phyloP scores from a whole-genome alignment of 2,329 filamentous ascomycete genomes.

The Colletotrichum karsti region DNA sequence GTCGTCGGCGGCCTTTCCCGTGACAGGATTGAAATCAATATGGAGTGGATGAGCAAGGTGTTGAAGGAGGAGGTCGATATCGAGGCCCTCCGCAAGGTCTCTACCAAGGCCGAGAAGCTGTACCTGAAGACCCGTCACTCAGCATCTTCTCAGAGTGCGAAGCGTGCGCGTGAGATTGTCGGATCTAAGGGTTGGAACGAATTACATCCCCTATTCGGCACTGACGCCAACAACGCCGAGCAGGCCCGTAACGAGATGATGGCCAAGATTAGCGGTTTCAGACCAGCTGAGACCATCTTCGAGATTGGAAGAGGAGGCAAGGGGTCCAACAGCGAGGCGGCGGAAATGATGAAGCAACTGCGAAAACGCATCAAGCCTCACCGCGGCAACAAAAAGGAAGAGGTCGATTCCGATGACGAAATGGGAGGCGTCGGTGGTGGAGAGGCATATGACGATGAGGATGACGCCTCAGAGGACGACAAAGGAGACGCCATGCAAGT shows the following conservation, averaged over 20 bases:
- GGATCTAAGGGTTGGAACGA: constrained; percentile 75
- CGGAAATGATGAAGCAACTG: constrained; percentile 78
- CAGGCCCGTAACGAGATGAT: constrained; percentile 86
- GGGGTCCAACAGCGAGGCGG: constrained; percentile 67
- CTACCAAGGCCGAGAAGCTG: constrained; percentile 88
- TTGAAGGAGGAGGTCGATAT: constrained; percentile 81
- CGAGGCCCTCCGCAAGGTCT: constrained; percentile 73
- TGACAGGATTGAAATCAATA: constrained; percentile 76
- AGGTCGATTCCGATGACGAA: constrained; percentile 38
- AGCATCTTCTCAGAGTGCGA: constrained; percentile 89
- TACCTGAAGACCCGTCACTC: constrained; percentile 91
- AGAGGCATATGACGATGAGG: constrained; percentile 42
- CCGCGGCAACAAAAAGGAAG: constrained; percentile 52
- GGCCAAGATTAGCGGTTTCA: constrained; percentile 86
- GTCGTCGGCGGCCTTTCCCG: constrained; percentile 81
- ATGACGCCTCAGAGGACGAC: constrained; percentile 45
- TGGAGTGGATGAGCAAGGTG: constrained; percentile 86
- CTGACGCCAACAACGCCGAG: constrained; percentile 71
- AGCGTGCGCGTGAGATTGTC: constrained; percentile 82
- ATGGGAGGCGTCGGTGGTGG: constrained; percentile 39
- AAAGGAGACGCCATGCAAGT: constrained; percentile 38
- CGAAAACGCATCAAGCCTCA: constrained; percentile 72
- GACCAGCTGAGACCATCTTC: constrained; percentile 94
- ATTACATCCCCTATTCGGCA: constrained; percentile 82
- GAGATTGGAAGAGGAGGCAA: constrained; percentile 84